phyloP scores from a whole-genome alignment of 2,329 filamentous ascomycete species.

The Cryphonectria parasitica region DNA sequence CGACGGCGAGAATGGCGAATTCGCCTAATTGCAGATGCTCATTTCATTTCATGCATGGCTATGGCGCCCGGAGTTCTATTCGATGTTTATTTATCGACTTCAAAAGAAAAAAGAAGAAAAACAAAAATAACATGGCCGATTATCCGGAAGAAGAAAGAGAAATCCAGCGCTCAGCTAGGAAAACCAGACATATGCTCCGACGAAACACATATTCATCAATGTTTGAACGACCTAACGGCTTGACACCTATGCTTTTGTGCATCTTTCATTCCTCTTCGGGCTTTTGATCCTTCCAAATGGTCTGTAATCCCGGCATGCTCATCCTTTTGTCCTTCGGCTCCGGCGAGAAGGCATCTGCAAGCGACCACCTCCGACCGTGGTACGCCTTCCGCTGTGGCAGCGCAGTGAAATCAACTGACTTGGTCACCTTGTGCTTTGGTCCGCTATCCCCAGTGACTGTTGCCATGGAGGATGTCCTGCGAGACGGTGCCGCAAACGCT shows the following conservation, averaged over 20 bases:
- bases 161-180: slow-evolving; percentile 4
- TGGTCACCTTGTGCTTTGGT: background rate
- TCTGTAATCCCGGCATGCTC: slow-evolving; percentile 40
- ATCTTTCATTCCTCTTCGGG: slow-evolving; percentile 23
- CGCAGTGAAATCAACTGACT: background rate
- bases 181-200: background rate
- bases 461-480: slow-evolving; percentile 8
- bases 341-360: slow-evolving; percentile 23
- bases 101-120: background rate
- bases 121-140: background rate
- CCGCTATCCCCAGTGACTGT: background rate
- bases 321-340: slow-evolving; percentile 35
- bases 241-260: background rate
- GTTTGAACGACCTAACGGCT: background rate
- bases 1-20: slow-evolving; percentile 87
- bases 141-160: background rate
- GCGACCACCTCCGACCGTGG: slow-evolving; percentile 24
- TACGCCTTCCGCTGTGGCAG: slow-evolving; percentile 16
- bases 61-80: background rate
- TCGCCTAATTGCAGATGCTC: slow-evolving; percentile 50
- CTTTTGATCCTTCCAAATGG: slow-evolving; percentile 33
- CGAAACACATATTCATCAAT: background rate
- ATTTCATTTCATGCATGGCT: slow-evolving; percentile 2
- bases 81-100: background rate
- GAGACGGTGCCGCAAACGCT: background rate